Percentiles rank a stretch among this genome's conserved stretches.
Conservation (phyloP, 129 eudicot genomes). For the Chrysanthemum seticuspe region DNA sequence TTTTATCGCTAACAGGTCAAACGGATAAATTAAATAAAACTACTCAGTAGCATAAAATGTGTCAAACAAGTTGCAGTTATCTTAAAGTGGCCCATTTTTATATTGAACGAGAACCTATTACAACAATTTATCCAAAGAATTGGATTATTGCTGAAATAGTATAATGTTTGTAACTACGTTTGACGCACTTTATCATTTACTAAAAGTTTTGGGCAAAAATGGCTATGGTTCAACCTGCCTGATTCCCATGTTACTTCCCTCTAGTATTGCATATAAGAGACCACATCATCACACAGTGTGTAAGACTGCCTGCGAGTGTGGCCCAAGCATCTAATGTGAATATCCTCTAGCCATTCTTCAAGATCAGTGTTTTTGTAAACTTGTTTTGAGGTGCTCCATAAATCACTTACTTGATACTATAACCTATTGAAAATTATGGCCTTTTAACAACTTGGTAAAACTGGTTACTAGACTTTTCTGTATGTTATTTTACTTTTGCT, state of each 20-base stretch:
- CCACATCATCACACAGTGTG: no score
- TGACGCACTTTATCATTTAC: neutral
- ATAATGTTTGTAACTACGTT: neutral
- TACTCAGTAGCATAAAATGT: neutral
- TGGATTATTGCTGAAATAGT: neutral
- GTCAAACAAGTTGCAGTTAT: neutral
- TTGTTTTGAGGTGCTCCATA: no score
- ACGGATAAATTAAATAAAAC: neutral
- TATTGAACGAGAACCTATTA: neutral
- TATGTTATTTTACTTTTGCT: constrained; percentile 3
- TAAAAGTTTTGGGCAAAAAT: neutral
- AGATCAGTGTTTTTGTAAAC: no score
- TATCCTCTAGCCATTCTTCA: no score
- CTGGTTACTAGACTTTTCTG: constrained; percentile 9
- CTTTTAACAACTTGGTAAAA: neutral
- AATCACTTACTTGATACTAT: no score
- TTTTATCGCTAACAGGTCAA: neutral
- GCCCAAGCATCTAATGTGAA: no score
- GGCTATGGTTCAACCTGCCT: neutral
- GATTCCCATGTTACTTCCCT: no score
- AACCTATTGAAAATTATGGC: neutral
- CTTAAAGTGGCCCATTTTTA: neutral
- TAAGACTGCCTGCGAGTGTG: no score
- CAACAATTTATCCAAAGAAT: neutral
- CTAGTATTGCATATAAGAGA: no score